Evolutionary conservation across 139 green algal species (phyloP).

Genomic region (Penium margaritaceum): DNA sequence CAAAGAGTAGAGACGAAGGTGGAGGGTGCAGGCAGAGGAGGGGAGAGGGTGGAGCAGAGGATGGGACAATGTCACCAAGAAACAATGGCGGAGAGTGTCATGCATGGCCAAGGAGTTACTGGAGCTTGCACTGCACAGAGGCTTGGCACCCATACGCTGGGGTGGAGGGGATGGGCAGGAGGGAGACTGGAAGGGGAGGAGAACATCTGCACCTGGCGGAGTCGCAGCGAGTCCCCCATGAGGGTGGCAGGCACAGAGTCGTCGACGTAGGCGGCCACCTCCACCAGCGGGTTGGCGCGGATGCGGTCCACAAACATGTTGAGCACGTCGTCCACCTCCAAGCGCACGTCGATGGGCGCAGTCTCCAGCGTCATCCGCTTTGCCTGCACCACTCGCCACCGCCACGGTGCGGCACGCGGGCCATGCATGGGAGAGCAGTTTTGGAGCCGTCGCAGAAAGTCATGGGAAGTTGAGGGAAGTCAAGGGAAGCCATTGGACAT

Average conservation of each 20-base stretch:
- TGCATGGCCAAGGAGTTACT: too few species aligned
- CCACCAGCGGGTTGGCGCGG: slow-evolving; percentile 3
- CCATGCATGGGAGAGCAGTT: too few species aligned
- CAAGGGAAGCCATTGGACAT: too few species aligned
- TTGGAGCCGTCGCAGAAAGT: too few species aligned
- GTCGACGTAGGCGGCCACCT: slow-evolving; percentile 12
- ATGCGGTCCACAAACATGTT: slow-evolving; percentile 19
- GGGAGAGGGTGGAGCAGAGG: background rate
- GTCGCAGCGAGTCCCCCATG: slow-evolving; percentile 10
- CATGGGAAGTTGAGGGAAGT: too few species aligned
- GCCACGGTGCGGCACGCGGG: too few species aligned
- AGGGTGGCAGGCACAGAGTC: slow-evolving; percentile 1
- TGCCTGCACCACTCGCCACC: background rate
- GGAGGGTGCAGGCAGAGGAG: too few species aligned
- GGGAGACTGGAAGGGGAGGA: background rate
- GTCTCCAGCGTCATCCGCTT: slow-evolving; percentile 9
- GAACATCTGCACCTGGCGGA: slow-evolving; percentile 17
- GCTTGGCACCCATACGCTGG: too few species aligned
- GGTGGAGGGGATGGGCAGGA: too few species aligned
- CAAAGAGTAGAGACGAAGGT: too few species aligned
- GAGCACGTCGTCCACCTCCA: slow-evolving; percentile 24
- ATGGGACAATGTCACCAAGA: background rate
- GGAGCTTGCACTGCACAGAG: too few species aligned
- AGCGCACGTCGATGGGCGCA: slow-evolving; percentile 12
- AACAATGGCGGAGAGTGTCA: background rate